These are phyloP conservation scores for Lodderomyces beijingensis DNA, from an alignment of 1,139 yeast genomes.

Conservation along the genomic window DNA sequence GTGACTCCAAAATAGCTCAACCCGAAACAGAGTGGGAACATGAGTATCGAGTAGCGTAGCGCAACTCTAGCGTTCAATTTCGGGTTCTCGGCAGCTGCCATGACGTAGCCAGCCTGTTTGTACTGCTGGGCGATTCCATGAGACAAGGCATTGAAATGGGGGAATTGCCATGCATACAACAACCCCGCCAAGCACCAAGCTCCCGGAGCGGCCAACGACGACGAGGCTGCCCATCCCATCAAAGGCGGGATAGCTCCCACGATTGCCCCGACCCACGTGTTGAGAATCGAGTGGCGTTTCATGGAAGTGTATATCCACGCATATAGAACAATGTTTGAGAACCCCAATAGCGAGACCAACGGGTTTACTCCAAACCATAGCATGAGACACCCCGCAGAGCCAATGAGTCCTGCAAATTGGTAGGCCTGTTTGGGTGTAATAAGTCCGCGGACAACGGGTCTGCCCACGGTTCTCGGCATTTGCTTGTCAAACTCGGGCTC, in stretches of 20 bases:
- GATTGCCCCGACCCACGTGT: slow-evolving; percentile 98
- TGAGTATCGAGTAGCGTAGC: slow-evolving; percentile 75
- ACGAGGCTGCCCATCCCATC: slow-evolving; percentile 99
- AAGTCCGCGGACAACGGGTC: slow-evolving; percentile 89
- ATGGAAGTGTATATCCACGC: slow-evolving; percentile 89
- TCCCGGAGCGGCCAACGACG: slow-evolving; percentile 78
- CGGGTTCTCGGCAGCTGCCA: slow-evolving; percentile 95
- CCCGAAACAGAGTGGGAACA: slow-evolving; percentile 92
- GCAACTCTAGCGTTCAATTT: slow-evolving; percentile 90
- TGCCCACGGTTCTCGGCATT: slow-evolving; percentile 83
- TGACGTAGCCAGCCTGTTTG: slow-evolving; percentile 87
- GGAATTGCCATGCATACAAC: slow-evolving; percentile 97
- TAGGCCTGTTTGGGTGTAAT: slow-evolving; percentile 76
- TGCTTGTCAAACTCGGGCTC: slow-evolving; percentile 85
- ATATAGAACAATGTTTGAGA: slow-evolving; percentile 72
- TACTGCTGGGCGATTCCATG: slow-evolving; percentile 87
- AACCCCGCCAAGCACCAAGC: slow-evolving; percentile 93
- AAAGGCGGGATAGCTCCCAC: slow-evolving; percentile 98
- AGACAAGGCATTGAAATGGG: slow-evolving; percentile 90
- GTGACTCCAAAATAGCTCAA: slow-evolving; percentile 75
- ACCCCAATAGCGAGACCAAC: slow-evolving; percentile 75
- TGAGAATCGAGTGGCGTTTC: slow-evolving; percentile 76
- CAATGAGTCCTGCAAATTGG: slow-evolving; percentile 70
- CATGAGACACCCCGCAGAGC: slow-evolving; percentile 64
- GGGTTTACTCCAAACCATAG: slow-evolving; percentile 82